phyloP scores from a whole-genome alignment of 169 alveolate species.

The Toxoplasma gondii region DNA sequence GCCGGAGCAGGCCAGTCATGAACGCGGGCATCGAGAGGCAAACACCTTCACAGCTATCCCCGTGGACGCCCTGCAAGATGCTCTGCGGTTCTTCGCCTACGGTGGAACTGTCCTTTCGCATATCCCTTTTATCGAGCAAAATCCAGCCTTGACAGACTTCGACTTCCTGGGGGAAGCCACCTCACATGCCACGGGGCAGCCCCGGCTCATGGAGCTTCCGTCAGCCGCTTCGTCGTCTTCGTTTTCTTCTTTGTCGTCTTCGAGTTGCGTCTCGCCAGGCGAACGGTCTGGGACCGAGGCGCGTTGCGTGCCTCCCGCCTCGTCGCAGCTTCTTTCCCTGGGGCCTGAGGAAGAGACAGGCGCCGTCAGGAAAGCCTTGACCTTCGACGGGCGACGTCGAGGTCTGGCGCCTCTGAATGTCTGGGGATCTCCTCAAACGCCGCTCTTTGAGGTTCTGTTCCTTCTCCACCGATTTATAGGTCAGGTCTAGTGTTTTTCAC shows the following conservation, averaged over 20 bases:
- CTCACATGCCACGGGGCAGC: no score
- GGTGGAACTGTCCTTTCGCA: conserved; percentile 17
- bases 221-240: no score
- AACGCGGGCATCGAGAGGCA: neutral
- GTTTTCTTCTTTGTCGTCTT: no score
- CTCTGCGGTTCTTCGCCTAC: neutral
- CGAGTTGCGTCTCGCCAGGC: no score
- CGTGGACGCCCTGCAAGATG: conserved; percentile 3
- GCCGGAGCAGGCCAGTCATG: neutral
- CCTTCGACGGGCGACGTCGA: neutral
- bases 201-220: no score
- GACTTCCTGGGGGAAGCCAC: no score
- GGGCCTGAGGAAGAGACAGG: neutral
- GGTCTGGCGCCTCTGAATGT: neutral
- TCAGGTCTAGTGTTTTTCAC: neutral
- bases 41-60: neutral
- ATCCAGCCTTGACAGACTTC: neutral
- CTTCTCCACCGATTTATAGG: conserved; percentile 11
- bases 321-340: no score
- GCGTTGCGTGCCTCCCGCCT: no score
- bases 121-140: neutral
- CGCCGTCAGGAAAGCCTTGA: neutral
- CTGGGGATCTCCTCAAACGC: neutral
- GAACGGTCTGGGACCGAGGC: no score
- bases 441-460: neutral